Conservation (phyloP, 2,329 filamentous ascomycete genomes). For the Paecilomyces sp. region DNA sequence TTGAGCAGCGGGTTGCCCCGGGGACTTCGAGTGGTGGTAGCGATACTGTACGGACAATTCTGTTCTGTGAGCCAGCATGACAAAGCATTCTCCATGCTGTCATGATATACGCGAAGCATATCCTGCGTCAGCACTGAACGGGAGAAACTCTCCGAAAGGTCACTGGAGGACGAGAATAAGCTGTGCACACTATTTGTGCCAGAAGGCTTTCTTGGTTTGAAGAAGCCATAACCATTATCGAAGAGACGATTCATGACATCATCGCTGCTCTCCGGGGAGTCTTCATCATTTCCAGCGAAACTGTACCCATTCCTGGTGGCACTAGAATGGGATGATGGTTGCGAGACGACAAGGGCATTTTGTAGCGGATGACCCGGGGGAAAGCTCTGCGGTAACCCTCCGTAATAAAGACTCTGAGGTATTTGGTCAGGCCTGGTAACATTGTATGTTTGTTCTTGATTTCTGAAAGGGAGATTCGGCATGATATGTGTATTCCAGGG, state of each 20-base stretch:
- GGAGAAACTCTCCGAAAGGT: slow-evolving; percentile 26
- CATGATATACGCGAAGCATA: slow-evolving; percentile 37
- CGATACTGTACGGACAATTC: slow-evolving; percentile 36
- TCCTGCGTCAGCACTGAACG: slow-evolving; percentile 30
- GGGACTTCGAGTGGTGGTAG: slow-evolving; percentile 1
- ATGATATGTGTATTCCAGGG: neutral
- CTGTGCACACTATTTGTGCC: neutral
- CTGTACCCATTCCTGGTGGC: neutral
- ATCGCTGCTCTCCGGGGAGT: neutral
- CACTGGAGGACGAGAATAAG: neutral
- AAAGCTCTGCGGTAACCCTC: neutral
- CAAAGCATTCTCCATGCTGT: slow-evolving; percentile 38
- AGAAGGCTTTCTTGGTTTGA: neutral
- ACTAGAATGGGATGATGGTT: neutral
- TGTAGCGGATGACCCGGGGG: neutral
- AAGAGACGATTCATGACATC: neutral
- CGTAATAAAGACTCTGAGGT: neutral
- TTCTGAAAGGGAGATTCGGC: neutral
- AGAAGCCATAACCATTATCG: neutral
- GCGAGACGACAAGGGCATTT: neutral
- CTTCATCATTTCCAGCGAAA: neutral
- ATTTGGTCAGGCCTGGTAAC: neutral
- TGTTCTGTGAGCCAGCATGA: slow-evolving; percentile 39
- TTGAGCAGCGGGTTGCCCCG: neutral
- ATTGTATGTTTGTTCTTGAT: neutral